These are phyloP conservation scores for Calonectria pauciramosa DNA, from an alignment of 2,329 filamentous ascomycete genomes.

Conservation along the genomic window DNA sequence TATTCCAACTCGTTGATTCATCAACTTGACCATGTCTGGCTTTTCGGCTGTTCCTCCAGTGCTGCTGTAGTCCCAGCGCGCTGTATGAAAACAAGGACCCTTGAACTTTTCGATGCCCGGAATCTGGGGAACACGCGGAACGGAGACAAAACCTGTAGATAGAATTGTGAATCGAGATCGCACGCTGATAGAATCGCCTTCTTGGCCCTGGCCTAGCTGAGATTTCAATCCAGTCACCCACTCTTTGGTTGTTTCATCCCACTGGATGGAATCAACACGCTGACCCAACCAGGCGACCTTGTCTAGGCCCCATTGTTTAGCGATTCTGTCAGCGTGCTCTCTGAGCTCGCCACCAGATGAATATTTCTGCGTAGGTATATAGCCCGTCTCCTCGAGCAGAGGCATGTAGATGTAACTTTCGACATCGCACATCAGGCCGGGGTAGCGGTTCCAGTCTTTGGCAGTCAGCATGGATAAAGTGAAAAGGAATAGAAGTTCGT, in stretches of 20 bases:
- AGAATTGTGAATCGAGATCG: conserved; percentile 4
- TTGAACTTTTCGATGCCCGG: neutral
- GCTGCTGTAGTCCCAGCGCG: conserved; percentile 19
- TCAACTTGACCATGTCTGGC: neutral
- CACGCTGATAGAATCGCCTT: neutral
- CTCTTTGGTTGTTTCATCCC: conserved; percentile 56
- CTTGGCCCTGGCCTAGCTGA: neutral
- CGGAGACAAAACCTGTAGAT: neutral
- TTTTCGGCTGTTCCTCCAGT: neutral
- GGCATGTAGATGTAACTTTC: conserved; percentile 73
- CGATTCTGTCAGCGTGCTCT: conserved; percentile 58
- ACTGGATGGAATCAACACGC: conserved; percentile 55
- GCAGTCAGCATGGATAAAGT: neutral
- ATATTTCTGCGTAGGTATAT: conserved; percentile 68
- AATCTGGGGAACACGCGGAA: neutral
- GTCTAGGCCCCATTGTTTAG: conserved; percentile 56
- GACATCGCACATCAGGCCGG: conserved; percentile 68
- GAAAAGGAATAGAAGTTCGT: too few relatives aligned
- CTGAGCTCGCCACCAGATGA: conserved; percentile 58
- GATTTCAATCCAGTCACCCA: conserved; percentile 32
- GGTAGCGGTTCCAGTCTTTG: conserved; percentile 62
- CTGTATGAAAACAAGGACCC: conserved; percentile 5
- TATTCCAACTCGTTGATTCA: neutral
- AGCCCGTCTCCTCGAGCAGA: conserved; percentile 71
- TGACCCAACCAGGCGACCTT: conserved; percentile 58